Percentiles rank a stretch among this genome's conserved stretches.
phyloP scores from a whole-genome alignment of 176 grass and related monocot genomes.

The Themeda triandra region DNA sequence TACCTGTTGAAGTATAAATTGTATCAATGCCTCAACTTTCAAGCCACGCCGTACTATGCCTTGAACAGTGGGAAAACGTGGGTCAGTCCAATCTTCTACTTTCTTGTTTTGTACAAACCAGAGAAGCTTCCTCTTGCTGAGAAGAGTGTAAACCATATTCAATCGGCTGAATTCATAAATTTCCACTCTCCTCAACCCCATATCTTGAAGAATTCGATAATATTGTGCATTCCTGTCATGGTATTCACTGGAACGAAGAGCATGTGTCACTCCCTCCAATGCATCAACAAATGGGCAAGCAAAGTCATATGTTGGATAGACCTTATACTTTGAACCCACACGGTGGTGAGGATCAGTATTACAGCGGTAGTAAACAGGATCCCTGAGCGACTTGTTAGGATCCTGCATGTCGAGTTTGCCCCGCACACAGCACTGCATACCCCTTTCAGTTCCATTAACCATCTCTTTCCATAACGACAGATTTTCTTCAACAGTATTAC shows the following conservation, averaged over 20 bases:
- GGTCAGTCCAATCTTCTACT: slow-evolving; percentile 82
- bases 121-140: slow-evolving; percentile 85
- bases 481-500: slow-evolving; percentile 61
- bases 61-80: slow-evolving; percentile 85
- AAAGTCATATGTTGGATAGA: slow-evolving; percentile 83
- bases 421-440: slow-evolving; percentile 68
- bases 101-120: slow-evolving; percentile 91
- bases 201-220: slow-evolving; percentile 69
- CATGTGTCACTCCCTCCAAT: slow-evolving; percentile 64
- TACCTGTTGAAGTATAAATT: slow-evolving; percentile 93
- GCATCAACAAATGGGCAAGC: slow-evolving; percentile 89
- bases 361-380: slow-evolving; percentile 77
- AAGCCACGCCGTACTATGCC: slow-evolving; percentile 82
- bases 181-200: slow-evolving; percentile 59
- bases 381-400: slow-evolving; percentile 67
- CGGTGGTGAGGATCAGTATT: slow-evolving; percentile 65
- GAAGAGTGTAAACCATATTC: slow-evolving; percentile 89
- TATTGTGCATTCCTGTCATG: slow-evolving; percentile 92
- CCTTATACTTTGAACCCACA: slow-evolving; percentile 65
- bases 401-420: slow-evolving; percentile 83
- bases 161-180: slow-evolving; percentile 85
- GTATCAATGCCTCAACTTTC: slow-evolving; percentile 83
- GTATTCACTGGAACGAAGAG: slow-evolving; percentile 77
- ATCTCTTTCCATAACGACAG: slow-evolving; percentile 77
- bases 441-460: slow-evolving; percentile 61